Evolutionary conservation across 768 basidiomycete genomes (phyloP), one percentile per base, ranked within the genome.

Genomic region (Strobilomyces echinocephalus): DNA sequence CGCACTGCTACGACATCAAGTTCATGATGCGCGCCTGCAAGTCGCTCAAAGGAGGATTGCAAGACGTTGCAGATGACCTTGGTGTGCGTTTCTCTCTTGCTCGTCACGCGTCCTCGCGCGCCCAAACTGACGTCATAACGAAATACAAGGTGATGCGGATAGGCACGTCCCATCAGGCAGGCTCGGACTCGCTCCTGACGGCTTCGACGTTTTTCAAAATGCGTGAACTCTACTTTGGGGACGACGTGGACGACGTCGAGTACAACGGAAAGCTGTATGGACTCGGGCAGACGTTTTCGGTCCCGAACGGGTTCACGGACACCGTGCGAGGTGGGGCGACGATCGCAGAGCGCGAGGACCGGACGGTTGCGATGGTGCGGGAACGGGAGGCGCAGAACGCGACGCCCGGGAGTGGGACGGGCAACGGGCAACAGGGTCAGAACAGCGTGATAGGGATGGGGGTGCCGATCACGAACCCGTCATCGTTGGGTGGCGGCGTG

Each of bases 181-280:
- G 97, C 14, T 95, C 92, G n/a, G 97, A 98, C 67, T 92, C 90
- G 14, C 84, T 98, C 39, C 80, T 99, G 43, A 97, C 95, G 8
- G 84, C 93, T 3, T 84, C 87, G 2, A 91, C 91, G 0, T 98
- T 97, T 74, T 98, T 98, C 86, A 90, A 94, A 70, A 91, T 97
- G 81, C 84, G 91, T 28, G 85, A 92, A 60, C 70, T 88, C 15
- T 97, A 94, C 73, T 99, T 99, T 74, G 82, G 86, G 56, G 88
- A 93, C 67, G 75, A 81, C n/a, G 79, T 97, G 49, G 91, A 97
- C 67, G 88, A 94, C 53, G 72, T 65, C 2, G 87, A 90, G 64
- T 91, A 85, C 69, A 88, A 85, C 53, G 88, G 87, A 49, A 88
- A 89, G 64, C 78, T 92, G 1, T 92, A 89, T 63, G 89, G 89